These are phyloP conservation scores for Bolboschoenus planiculmis DNA, from an alignment of 176 grass and related monocot species.

Conservation along the genomic window DNA sequence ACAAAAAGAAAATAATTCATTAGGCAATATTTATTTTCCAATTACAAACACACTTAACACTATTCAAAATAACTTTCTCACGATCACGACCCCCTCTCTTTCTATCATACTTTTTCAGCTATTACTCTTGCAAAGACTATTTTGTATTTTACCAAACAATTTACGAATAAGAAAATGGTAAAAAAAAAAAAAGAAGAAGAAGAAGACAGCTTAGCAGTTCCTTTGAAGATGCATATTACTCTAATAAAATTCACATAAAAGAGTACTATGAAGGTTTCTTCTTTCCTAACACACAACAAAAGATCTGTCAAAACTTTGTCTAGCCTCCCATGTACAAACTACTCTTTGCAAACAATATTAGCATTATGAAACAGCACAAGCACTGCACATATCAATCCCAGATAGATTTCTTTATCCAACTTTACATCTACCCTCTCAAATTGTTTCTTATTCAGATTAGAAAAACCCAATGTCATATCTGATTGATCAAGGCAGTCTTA, in stretches of 20 bases:
- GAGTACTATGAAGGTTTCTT: not conserved
- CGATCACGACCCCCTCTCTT: not conserved
- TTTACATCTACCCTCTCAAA: not conserved
- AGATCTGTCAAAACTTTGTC: not conserved
- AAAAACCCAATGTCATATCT: not conserved
- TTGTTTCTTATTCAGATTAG: not conserved
- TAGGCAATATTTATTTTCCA: not conserved
- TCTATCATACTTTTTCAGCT: not conserved
- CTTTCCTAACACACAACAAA: not conserved
- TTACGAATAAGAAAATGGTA: not conserved
- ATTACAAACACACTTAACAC: not conserved
- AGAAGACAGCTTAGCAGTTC: not conserved
- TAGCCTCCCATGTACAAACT: constrained; percentile 6
- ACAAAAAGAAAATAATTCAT: not conserved
- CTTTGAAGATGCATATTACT: not conserved
- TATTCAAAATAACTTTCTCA: not conserved
- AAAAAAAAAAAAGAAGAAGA: no score
- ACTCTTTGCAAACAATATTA: constrained; percentile 7
- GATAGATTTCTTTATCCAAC: not conserved
- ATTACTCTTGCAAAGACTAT: not conserved
- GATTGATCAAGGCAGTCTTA: not conserved
- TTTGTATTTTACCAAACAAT: not conserved
- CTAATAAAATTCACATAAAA: not conserved
- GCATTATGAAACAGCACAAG: not conserved
- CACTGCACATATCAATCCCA: not conserved